phyloP scores from a whole-genome alignment of 2,329 filamentous ascomycete genomes.

The Botrytis aclada region DNA sequence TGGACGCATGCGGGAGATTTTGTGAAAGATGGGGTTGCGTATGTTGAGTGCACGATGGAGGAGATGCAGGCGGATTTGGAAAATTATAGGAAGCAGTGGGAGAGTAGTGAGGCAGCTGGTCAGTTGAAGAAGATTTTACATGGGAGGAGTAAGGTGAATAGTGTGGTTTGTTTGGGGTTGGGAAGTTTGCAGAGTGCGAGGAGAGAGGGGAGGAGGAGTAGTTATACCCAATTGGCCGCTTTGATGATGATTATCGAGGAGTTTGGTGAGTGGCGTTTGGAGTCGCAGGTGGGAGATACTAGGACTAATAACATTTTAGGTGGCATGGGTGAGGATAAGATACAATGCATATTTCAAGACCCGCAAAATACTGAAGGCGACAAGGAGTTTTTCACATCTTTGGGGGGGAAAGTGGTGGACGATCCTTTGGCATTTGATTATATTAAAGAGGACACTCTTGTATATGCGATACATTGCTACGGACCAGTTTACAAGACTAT shows the following conservation, averaged over 20 bases:
- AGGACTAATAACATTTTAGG: neutral
- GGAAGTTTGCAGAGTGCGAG: conserved; percentile 36
- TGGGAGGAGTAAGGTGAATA: conserved; percentile 22
- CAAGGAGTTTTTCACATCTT: conserved; percentile 31
- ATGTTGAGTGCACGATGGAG: conserved; percentile 33
- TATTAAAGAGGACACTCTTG: conserved; percentile 31
- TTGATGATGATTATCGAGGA: conserved; percentile 30
- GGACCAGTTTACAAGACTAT: conserved; percentile 33
- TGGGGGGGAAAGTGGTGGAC: conserved; percentile 32
- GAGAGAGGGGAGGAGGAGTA: conserved; percentile 33
- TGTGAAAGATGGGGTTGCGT: conserved; percentile 30
- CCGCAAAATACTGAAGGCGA: conserved; percentile 37
- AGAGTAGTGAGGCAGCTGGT: conserved; percentile 25
- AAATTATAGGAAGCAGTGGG: conserved; percentile 33
- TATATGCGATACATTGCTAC: conserved; percentile 40
- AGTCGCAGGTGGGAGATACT: neutral
- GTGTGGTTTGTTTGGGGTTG: conserved; percentile 35
- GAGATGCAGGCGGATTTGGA: conserved; percentile 33
- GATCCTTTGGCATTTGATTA: conserved; percentile 34
- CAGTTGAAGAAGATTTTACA: conserved; percentile 25
- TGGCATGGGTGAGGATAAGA: neutral
- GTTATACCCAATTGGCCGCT: conserved; percentile 36
- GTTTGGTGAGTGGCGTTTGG: conserved; percentile 22
- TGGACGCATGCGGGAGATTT: conserved; percentile 34
- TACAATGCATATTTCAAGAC: conserved; percentile 32